Base-by-base conservation (phyloP, 805 yeast genomes). In the Saccharomyces mikatae region DNA sequence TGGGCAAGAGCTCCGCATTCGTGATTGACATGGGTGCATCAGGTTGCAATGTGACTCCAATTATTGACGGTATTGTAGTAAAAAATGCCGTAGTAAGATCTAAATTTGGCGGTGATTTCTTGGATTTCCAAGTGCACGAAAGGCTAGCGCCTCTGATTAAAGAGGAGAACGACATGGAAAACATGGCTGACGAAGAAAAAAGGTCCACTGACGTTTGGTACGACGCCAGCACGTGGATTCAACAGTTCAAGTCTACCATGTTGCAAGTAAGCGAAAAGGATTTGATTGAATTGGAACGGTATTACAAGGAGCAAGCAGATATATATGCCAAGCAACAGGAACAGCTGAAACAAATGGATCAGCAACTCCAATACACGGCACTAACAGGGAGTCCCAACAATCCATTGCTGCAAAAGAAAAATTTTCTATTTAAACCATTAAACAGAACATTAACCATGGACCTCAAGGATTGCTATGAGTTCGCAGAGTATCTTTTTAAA, bases 21-120 rank as follows among this genome's bases (percentile, higher is more conserved):
- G 88, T 90, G 8, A 78, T 90, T 27, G 96, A 91, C 66, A 71
- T 90, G 48, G 97, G 96, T 2, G 76, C 87, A 9, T 76, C 85
- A 3, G 79, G 81, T 4, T 77, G 85, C 17, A 77, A 84, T 31
- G 87, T 89, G 9, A 86, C 94, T 0, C 95, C 96, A 9, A 79
- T 89, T 21, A 71, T 81, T 57, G 90, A 87, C 62, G 96, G 96
- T 41, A 78, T 80, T 14, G 79, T 89, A 51, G 78, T 86, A 52
- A 72, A 77, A 58, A 86, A 84, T 65, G 86, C 88, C 49, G 76
- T 82, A 4, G 73, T 79, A 56, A 86, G 81, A 67, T 80, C 88
- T 14, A 82, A 81, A 61, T 87, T 79, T 66, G 97, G 91, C 3
- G 98, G 97, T 9, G 92, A 90, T 67, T 91, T 86, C 67, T 68